A percentile compares a stretch with the other conserved stretches of the same genome.
Conservation (phyloP, 2,329 filamentous ascomycete genomes). For the Talaromyces rugulosus region DNA sequence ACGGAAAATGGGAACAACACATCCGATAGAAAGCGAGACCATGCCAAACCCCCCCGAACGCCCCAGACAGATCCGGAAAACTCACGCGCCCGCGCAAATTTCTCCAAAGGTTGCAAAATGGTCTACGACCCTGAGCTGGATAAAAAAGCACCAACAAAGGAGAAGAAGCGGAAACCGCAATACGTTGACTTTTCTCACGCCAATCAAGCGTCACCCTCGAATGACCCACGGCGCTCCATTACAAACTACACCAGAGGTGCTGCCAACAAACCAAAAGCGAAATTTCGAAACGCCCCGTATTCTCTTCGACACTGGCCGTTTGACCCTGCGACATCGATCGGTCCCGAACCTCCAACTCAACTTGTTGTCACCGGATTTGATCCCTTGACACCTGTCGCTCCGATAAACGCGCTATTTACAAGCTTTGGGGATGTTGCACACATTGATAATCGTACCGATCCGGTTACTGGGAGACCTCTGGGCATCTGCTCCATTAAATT, state of each 20-base stretch:
- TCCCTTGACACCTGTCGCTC: conserved; percentile 69
- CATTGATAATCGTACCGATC: conserved; percentile 91
- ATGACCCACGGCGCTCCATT: conserved; percentile 75
- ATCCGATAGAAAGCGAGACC: neutral
- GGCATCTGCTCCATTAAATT: conserved; percentile 92
- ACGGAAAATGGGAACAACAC: neutral
- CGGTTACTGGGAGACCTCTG: conserved; percentile 87
- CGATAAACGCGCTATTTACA: conserved; percentile 35
- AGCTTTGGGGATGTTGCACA: conserved; percentile 68
- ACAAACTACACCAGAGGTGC: conserved; percentile 57
- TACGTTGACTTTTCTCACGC: conserved; percentile 50
- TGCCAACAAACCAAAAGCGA: conserved; percentile 62
- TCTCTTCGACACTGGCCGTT: conserved; percentile 76
- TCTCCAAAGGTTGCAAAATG: conserved; percentile 52
- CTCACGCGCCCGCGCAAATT: neutral
- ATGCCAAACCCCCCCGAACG: neutral
- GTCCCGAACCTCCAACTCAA: conserved; percentile 82
- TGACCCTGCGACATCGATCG: conserved; percentile 77
- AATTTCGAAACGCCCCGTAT: conserved; percentile 73
- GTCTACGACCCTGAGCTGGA: conserved; percentile 63
- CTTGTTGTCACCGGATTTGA: conserved; percentile 97
- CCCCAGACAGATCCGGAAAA: neutral
- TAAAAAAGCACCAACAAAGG: conserved; percentile 52
- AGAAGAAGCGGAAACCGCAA: conserved; percentile 50
- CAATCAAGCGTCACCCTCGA: conserved; percentile 59